These are phyloP conservation scores for Citrullus amarus DNA, from an alignment of 306 rosid genomes.

Conservation along the genomic window DNA sequence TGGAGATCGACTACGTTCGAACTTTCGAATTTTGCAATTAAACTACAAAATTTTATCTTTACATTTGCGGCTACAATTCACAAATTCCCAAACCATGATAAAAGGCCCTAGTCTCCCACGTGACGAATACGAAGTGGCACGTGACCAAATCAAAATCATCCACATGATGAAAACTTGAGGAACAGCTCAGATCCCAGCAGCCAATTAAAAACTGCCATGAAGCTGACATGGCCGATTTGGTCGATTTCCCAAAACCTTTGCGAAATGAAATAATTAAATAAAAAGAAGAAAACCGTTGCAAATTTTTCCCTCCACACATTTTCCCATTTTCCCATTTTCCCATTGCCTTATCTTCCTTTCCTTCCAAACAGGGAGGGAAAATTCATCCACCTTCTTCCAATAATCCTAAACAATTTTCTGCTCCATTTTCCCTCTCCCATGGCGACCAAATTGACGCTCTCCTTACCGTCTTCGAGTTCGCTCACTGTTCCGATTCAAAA, in stretches of 20 bases:
- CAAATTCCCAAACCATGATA: not conserved
- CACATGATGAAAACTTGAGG: not conserved
- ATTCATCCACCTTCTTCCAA: not conserved
- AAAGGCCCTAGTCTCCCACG: not conserved
- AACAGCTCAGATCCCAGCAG: not conserved
- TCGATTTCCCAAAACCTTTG: not conserved
- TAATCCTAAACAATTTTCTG: not conserved
- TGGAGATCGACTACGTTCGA: fast-evolving
- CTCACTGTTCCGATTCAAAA: slow-evolving; percentile 21
- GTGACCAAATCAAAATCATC: not conserved
- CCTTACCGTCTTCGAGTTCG: slow-evolving; percentile 32
- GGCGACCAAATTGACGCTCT: slow-evolving; percentile 57
- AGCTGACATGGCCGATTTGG: slow-evolving; percentile 13
- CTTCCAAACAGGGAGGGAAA: slow-evolving; percentile 26
- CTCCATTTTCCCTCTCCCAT: slow-evolving; percentile 15
- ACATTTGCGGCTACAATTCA: not conserved
- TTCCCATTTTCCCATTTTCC: not conserved
- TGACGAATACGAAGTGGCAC: not conserved
- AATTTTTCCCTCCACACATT: slow-evolving; percentile 46
- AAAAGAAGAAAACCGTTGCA: slow-evolving; percentile 25
- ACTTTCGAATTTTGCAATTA: too few species aligned
- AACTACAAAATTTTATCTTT: not conserved
- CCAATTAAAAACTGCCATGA: not conserved
- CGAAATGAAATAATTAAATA: not conserved
- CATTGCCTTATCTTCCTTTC: slow-evolving; percentile 53